Base-by-base conservation (phyloP, 148 eudicot genomes). In the Diospyros lotus region DNA sequence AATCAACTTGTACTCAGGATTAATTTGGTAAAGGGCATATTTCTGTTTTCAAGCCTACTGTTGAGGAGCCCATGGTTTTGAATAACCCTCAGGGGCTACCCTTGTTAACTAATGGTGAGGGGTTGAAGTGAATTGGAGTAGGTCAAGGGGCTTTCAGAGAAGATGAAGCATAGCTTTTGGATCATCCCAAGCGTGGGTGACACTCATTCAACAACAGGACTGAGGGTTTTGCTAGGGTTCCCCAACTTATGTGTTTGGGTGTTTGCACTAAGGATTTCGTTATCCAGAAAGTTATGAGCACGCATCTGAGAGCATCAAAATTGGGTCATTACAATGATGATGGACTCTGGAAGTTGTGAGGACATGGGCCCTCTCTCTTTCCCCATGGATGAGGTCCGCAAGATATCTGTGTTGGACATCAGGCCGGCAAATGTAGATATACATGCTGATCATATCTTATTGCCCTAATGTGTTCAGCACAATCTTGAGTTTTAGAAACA, bases 11-110 rank as follows among this genome's bases (percentile, higher is more conserved):
- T 48, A 48, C 4, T 48, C 52, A 48, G 8, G 52, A 48, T 48
- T 48, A 4, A 48, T 48, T 48, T 48, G 52, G 52, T 48, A 54
- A 80, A 40, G 84, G 85, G 41, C 86, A 85, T 76, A 72, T 86
- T 71, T 81, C 95, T 50, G 89, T 90, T 60, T 90, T 88, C 65
- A 90, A 90, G 78, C 92, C 95, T 51, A 73, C 79, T 5, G 95
- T 88, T 80, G 95, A 90, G 80, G 95, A 90, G 84, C 95, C 95
- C 66, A 79, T 86, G 87, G 95, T 92, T 79, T 80, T 88, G 51
- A 88, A 90, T 64, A 90, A 90, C 66, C 94, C 94, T 60, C 80
- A 82, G 17, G 92, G 92, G 44, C 78, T 90, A 55, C 95, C 95
- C 43, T 64, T 82, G 76, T 83, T 90, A 28, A 71, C 72, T n/a